phyloP scores from a whole-genome alignment of 805 yeast species.

The Saccharomycopsis oosterbeekiorum region DNA sequence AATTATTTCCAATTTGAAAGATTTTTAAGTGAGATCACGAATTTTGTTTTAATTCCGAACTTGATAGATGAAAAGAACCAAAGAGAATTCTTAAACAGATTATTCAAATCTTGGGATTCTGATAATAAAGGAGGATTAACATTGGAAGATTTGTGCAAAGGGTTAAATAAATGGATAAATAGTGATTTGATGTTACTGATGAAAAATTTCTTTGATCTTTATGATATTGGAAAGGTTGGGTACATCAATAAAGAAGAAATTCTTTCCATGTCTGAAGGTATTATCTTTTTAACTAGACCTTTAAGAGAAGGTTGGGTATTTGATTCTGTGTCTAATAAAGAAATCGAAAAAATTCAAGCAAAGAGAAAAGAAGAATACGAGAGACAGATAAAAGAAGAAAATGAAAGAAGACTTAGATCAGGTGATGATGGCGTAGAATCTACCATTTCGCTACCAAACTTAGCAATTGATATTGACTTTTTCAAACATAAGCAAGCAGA shows the following conservation, averaged over 20 bases:
- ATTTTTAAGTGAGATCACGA: constrained; percentile 72
- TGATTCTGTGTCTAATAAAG: constrained; percentile 53
- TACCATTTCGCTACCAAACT: constrained; percentile 46
- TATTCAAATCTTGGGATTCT: constrained; percentile 68
- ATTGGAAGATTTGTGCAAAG: constrained; percentile 60
- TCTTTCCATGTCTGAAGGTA: constrained; percentile 76
- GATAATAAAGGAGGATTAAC: constrained; percentile 45
- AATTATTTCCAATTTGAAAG: constrained; percentile 57
- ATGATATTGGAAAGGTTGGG: constrained; percentile 51
- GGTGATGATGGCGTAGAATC: constrained; percentile 26
- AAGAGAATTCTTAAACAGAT: constrained; percentile 44
- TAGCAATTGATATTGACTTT: constrained; percentile 51
- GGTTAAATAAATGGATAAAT: constrained; percentile 59
- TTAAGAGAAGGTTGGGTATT: constrained; percentile 66
- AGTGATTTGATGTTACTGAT: constrained; percentile 70
- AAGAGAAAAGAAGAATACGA: constrained; percentile 43
- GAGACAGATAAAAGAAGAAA: constrained; percentile 24
- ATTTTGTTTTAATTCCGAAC: constrained; percentile 48
- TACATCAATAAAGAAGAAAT: constrained; percentile 70
- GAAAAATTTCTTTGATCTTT: constrained; percentile 69
- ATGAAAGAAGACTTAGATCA: constrained; percentile 8
- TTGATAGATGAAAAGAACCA: constrained; percentile 31
- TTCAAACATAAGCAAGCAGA: constrained; percentile 60
- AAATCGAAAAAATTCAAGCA: constrained; percentile 59
- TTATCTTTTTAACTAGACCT: constrained; percentile 72